Percentiles rank a stretch among this genome's conserved stretches.
phyloP scores from a whole-genome alignment of 2,329 filamentous ascomycete species.

The Hypomyces rosellus region DNA sequence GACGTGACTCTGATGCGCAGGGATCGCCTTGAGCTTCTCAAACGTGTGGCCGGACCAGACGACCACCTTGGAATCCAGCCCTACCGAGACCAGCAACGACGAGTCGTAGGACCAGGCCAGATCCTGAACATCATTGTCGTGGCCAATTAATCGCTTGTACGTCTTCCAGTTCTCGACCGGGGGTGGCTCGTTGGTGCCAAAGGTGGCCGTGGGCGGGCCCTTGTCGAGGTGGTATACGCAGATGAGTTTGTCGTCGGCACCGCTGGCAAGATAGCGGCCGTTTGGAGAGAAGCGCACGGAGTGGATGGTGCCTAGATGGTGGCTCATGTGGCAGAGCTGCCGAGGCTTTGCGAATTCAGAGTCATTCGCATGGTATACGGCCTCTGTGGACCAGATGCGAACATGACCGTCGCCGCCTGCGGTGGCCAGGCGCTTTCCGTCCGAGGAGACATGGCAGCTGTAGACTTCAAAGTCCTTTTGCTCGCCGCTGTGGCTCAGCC shows the following conservation, averaged over 20 bases:
- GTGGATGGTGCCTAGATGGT: slow-evolving; percentile 95
- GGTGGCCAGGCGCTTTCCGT: slow-evolving; percentile 85
- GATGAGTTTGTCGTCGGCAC: slow-evolving; percentile 97
- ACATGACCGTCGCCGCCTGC: slow-evolving; percentile 97
- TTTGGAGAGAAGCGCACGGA: slow-evolving; percentile 95
- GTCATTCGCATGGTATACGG: slow-evolving; percentile 76
- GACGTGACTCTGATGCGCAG: slow-evolving; percentile 93
- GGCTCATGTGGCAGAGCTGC: slow-evolving; percentile 96
- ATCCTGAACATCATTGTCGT: slow-evolving; percentile 98
- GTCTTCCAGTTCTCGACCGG: slow-evolving; percentile 98
- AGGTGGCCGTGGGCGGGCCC: slow-evolving; percentile 70
- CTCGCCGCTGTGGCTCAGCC: slow-evolving; percentile 94
- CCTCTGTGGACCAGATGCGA: slow-evolving; percentile 94
- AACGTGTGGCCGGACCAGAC: slow-evolving; percentile 98
- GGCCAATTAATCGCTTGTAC: slow-evolving; percentile 83
- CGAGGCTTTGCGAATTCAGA: slow-evolving; percentile 69
- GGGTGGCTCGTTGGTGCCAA: slow-evolving; percentile 84
- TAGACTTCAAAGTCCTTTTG: slow-evolving; percentile 98
- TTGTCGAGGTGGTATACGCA: slow-evolving; percentile 91
- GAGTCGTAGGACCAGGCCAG: slow-evolving; percentile 95
- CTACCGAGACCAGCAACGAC: slow-evolving; percentile 91
- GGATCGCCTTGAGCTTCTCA: slow-evolving; percentile 91
- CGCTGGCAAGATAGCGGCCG: slow-evolving; percentile 89
- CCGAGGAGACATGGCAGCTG: slow-evolving; percentile 93
- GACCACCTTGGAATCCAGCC: slow-evolving; percentile 94